Conservation (phyloP, 2,329 filamentous ascomycete species). For the Botrytis byssoidea region DNA sequence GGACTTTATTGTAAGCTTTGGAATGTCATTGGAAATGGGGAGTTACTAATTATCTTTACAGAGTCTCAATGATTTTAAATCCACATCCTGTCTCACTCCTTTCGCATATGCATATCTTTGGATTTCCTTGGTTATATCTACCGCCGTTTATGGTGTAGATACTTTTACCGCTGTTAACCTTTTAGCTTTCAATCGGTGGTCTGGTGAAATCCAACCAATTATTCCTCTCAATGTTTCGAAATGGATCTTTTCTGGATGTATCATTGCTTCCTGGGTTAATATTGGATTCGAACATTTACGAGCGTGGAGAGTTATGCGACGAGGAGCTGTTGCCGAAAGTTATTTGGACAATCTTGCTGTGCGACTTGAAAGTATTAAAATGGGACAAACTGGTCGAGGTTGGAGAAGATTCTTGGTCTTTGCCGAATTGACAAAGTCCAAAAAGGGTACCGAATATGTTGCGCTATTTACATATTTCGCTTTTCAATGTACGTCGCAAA, state of each 20-base stretch:
- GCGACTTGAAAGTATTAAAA: slow-evolving; percentile 77
- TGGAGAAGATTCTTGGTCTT: slow-evolving; percentile 81
- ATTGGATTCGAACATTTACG: slow-evolving; percentile 76
- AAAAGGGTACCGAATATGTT: slow-evolving; percentile 70
- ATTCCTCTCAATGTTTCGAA: slow-evolving; percentile 78
- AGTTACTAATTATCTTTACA: slow-evolving; percentile 34
- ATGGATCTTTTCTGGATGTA: slow-evolving; percentile 93
- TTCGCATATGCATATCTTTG: slow-evolving; percentile 85
- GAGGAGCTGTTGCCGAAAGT: slow-evolving; percentile 84
- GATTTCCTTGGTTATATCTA: slow-evolving; percentile 73
- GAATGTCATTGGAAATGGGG: not conserved
- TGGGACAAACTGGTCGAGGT: slow-evolving; percentile 67
- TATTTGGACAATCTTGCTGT: slow-evolving; percentile 88
- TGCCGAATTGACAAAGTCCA: slow-evolving; percentile 68
- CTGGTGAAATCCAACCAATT: slow-evolving; percentile 74
- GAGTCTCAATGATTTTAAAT: slow-evolving; percentile 76
- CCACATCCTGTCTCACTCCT: slow-evolving; percentile 70
- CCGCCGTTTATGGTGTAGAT: slow-evolving; percentile 85
- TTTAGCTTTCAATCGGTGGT: slow-evolving; percentile 85
- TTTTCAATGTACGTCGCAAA: slow-evolving; percentile 54
- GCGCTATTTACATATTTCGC: slow-evolving; percentile 70
- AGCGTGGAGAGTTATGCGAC: slow-evolving; percentile 75
- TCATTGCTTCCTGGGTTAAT: slow-evolving; percentile 85
- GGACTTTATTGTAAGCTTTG: slow-evolving; percentile 76
- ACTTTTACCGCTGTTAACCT: slow-evolving; percentile 92